Conservation (phyloP, 2,329 filamentous ascomycete genomes). For the Alternaria incomplexa region DNA sequence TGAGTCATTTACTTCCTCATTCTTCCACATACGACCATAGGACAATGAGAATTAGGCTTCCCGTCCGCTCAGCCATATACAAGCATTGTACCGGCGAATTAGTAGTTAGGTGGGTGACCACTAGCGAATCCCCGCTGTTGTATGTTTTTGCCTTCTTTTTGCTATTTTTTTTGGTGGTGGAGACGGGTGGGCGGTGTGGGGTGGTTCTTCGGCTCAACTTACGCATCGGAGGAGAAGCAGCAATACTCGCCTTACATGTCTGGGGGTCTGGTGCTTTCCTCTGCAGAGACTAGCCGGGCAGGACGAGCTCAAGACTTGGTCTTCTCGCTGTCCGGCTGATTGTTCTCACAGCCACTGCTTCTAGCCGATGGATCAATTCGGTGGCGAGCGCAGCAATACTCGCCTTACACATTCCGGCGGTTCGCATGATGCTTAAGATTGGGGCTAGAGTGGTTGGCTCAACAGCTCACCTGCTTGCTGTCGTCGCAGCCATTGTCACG, state of each 20-base stretch:
- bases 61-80: background rate
- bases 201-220: background rate
- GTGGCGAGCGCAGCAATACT: background rate
- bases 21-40: background rate
- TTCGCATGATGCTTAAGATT: background rate
- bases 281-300: background rate
- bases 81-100: background rate
- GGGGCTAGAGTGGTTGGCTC: background rate
- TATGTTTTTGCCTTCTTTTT: background rate
- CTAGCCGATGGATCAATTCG: background rate
- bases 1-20: background rate
- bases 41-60: background rate
- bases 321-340: background rate
- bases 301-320: background rate
- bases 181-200: background rate
- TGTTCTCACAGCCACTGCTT: background rate
- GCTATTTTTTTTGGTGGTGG: background rate
- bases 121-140: background rate
- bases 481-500: too few species aligned
- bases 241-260: background rate
- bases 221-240: background rate
- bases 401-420: background rate
- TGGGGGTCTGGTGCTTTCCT: rapidly evolving
- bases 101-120: background rate
- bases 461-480: too few species aligned